Evolutionary conservation across 345 rosid genomes (phyloP).

Genomic region (Camelina sativa): DNA sequence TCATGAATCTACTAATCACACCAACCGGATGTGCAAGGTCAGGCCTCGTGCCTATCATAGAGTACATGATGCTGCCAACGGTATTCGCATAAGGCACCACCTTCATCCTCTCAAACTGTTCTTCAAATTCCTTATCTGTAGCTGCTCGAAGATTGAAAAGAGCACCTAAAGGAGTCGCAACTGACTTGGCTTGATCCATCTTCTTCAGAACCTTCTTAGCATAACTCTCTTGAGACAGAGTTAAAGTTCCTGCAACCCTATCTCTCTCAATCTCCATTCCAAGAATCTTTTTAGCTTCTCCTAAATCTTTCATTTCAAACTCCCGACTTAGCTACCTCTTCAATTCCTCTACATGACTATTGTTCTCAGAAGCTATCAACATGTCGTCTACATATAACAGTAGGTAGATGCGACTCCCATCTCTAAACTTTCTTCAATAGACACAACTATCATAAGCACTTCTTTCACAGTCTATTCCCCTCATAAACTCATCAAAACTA

Average conservation of each 20-base stretch:
- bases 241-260: not conserved
- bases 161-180: not conserved
- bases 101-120: not conserved
- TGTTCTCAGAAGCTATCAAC: too few species aligned
- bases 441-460: too few species aligned
- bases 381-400: too few species aligned
- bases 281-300: not conserved
- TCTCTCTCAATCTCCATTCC: not conserved
- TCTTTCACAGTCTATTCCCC: too few species aligned
- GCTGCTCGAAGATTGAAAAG: not conserved
- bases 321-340: not conserved
- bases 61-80: not conserved
- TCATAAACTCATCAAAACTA: not conserved
- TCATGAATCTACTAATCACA: not conserved
- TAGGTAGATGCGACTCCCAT: too few species aligned
- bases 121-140: not conserved
- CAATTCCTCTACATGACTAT: rapidly evolving
- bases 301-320: not conserved
- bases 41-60: not conserved
- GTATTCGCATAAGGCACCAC: not conserved
- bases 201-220: not conserved
- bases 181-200: not conserved
- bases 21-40: not conserved
- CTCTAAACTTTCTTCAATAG: too few species aligned
- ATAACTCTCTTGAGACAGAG: not conserved